Base-by-base conservation (phyloP, 225 moss, liverwort and hornwort genomes). In the Bryum argenteum region DNA sequence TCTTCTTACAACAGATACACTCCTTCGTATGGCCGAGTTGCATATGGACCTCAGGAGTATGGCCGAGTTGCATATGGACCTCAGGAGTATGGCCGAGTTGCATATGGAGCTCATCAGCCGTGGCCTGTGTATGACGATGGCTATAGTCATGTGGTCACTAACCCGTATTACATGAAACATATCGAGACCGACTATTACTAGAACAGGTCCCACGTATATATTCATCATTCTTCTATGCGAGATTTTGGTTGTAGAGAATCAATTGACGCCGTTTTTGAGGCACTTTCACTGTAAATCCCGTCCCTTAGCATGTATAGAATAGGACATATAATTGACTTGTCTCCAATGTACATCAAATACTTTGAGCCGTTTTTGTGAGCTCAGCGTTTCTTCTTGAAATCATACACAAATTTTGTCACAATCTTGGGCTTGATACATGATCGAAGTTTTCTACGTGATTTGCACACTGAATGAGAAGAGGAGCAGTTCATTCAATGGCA, bases 121-220 rank as follows among this genome's bases (percentile, higher is more conserved):
- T 74, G 82, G 78, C 50, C 71, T 0, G 51, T 39, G 11, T 85
- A 82, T 8, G 66, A 76, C 17, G 79, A 85, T 23, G 62, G 58
- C 50, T 76, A 81, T 56, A 73, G 61, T 41, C 59, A 26, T 18
- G 45, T 62, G 3, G 10, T 37, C 11, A 22, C 6, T 1, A 84
- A 81, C 12, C 85, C 85, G 0, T 69, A 67, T 11, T 85, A 79
- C 0, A 0, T 63, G 6, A 33, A 79, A 28, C 76, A 76, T 40
- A 2, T 77, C 0, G 82, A 85, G 1, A 73, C 76, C 0, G 85
- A 79, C 48, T 85, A 76, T 24, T 77, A 73, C 41, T 82, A 67
- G 43, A 7, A 58, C 33, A 2, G 4, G 2, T 2, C 26, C 2
- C 33, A 33, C 7, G 33, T 33, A 33, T 6, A 33, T 26, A 26